A percentile compares a stretch with the other conserved stretches of the same genome.
Evolutionary conservation across 2,329 filamentous ascomycete species (phyloP).

Genomic region (Neonectria punicea): DNA sequence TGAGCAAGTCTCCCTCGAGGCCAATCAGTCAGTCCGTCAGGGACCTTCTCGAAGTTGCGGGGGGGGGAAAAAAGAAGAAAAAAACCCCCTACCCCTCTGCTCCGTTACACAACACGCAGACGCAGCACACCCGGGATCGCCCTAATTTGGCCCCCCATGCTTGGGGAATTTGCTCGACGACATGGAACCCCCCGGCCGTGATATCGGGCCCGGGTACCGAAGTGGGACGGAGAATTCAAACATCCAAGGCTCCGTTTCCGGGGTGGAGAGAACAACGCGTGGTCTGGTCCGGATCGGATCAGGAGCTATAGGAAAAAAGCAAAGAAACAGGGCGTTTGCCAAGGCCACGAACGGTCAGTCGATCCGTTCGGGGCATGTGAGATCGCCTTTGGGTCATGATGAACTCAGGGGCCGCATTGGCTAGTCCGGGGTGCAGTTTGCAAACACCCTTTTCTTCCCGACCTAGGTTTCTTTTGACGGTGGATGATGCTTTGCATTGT

Average conservation of each 20-base stretch:
- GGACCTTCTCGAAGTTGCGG: background rate
- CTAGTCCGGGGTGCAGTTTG: background rate
- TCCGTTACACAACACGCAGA: constrained; percentile 8
- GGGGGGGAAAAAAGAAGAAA: no score
- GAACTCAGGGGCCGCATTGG: background rate
- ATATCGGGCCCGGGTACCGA: constrained; percentile 7
- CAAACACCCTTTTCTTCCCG: background rate
- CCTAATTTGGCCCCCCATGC: constrained; percentile 16
- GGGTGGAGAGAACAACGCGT: constrained; percentile 1
- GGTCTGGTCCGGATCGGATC: constrained; percentile 1
- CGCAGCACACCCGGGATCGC: background rate
- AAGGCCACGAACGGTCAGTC: background rate
- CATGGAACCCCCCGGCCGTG: constrained; percentile 1
- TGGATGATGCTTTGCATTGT: background rate
- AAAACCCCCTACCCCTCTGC: background rate
- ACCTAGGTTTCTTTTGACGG: background rate
- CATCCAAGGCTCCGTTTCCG: background rate
- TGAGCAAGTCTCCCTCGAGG: background rate
- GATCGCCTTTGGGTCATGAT: background rate
- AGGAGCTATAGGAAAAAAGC: background rate
- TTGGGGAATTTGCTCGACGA: background rate
- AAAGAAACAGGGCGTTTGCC: background rate
- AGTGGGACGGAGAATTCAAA: constrained; percentile 16
- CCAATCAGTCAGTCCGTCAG: background rate
- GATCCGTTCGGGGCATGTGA: background rate